Base-by-base conservation (phyloP, 31 red algal species). In the Endocladia muricata region DNA sequence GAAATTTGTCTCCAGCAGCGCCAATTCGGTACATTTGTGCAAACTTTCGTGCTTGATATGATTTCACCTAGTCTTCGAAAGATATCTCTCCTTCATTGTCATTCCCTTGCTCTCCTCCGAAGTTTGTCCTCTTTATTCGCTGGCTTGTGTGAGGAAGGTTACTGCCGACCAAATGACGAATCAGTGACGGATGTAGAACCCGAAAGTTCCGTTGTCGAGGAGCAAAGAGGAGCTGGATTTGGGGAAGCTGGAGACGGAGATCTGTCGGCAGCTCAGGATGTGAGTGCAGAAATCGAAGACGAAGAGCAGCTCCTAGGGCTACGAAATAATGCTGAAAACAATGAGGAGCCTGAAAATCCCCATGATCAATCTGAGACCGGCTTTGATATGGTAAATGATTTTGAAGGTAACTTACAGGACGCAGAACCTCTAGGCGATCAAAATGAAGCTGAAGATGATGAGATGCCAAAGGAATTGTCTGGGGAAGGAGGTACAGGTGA, bases 331-430 rank as follows among this genome's bases (percentile, higher is more conserved):
- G 37, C 29, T 9, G 9, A 77, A 43, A 19, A 49, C 36, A 37
- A 56, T 0, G 11, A 29, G 35, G 28, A 70, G 55, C 11, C 73
- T 13, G n/a, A 4, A 31, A 56, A 81, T 1, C 49, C 56, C 5
- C 37, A 51, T 47, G 68, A 76, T 60, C 43, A 58, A 32, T 48
- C 33, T 8, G 55, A 77, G 8, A 35, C 40, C 42, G 92, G 92
- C 23, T 78, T 82, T 70, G 92, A 95, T 41, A 95, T 95, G 92
- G 71, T 49, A 4, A 82, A 55, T 77, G 92, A 95, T 58, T 95
- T 95, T 71, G 86, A 89, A 26, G 92, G 92, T 13, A 68, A 81
- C 19, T 40, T 95, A 31, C 58, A 85, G 40, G 82, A 90, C 47
- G 6, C 19, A 34, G 74, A 75, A 19, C 65, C 48, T 5, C 43